Evolutionary conservation across 163 green algal species (phyloP).

Genomic region (Scenedesmus sp.): DNA sequence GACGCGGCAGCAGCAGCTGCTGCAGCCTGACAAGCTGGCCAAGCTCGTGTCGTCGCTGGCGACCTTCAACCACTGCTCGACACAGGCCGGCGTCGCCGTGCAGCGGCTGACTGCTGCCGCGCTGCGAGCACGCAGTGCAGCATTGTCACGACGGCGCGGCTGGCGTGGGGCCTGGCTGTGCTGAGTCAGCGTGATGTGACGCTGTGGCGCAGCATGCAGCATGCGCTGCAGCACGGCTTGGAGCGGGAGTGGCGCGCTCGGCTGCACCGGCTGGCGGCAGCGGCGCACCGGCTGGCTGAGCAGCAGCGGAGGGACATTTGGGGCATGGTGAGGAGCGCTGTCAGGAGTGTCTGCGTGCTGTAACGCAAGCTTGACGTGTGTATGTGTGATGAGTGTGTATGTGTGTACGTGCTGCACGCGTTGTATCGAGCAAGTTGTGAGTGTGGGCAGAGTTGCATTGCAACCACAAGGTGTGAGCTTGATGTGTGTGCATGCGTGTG

Average conservation of each 20-base stretch:
- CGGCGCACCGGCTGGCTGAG: not conserved
- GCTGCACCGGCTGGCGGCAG: not conserved
- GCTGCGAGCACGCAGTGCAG: not conserved
- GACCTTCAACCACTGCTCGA: not conserved
- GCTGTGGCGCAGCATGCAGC: not conserved
- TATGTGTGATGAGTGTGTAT: not conserved
- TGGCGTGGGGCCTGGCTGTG: not conserved
- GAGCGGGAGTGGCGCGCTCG: not conserved
- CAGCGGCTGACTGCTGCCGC: not conserved
- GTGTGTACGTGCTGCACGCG: not conserved
- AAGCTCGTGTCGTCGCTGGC: not conserved
- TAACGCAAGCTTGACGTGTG: not conserved
- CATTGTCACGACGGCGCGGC: not conserved
- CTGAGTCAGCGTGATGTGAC: not conserved
- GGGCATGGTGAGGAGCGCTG: not conserved
- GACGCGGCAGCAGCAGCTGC: conserved; percentile 29
- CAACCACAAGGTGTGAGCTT: too few relatives aligned
- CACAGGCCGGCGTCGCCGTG: not conserved
- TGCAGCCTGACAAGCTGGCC: not conserved
- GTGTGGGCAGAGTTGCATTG: too few relatives aligned
- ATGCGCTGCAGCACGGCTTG: not conserved
- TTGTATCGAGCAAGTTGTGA: not conserved
- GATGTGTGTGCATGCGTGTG: too few relatives aligned
- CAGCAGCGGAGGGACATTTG: not conserved
- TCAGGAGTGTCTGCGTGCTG: too few relatives aligned